Conservation (phyloP, 495 filamentous ascomycete genomes). For the Ascodesmis nigricans region DNA sequence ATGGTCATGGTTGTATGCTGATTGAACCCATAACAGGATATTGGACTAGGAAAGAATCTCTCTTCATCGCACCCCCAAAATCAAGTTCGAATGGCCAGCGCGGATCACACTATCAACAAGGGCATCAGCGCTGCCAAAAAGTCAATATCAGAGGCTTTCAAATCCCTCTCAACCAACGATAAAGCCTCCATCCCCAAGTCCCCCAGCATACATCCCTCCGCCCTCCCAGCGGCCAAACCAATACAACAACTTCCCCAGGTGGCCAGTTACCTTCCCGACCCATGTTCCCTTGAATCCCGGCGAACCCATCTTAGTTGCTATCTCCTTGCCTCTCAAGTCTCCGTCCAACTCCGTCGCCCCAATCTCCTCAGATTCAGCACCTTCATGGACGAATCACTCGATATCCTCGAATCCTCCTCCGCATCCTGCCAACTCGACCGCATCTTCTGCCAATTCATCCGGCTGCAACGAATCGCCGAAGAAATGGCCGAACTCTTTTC, state of each 20-base stretch:
- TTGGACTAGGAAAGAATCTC: constrained; percentile 39
- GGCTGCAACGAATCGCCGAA: constrained; percentile 58
- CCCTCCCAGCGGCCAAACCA: constrained; percentile 3
- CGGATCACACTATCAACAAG: constrained; percentile 5
- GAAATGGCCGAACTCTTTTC: constrained; percentile 54
- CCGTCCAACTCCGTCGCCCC: constrained; percentile 60
- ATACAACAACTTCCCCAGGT: constrained; percentile 27
- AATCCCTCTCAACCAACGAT: constrained; percentile 1
- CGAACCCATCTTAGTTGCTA: constrained; percentile 68
- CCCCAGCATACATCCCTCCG: neutral
- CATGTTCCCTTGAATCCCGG: constrained; percentile 47
- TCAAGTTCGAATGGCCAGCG: neutral
- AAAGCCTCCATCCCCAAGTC: no score
- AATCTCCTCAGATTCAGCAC: constrained; percentile 62
- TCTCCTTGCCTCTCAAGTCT: constrained; percentile 45
- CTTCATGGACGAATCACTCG: constrained; percentile 69
- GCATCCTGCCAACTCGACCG: constrained; percentile 52
- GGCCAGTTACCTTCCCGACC: no score
- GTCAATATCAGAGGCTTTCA: constrained; percentile 2
- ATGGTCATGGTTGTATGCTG: no score
- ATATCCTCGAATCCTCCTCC: constrained; percentile 46
- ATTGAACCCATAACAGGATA: no score
- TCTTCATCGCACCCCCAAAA: neutral
- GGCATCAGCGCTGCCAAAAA: no score
- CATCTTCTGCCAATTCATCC: constrained; percentile 50